Base-by-base conservation (phyloP, 371 early-diverging fungal genomes). In the Mucor saturninus region DNA sequence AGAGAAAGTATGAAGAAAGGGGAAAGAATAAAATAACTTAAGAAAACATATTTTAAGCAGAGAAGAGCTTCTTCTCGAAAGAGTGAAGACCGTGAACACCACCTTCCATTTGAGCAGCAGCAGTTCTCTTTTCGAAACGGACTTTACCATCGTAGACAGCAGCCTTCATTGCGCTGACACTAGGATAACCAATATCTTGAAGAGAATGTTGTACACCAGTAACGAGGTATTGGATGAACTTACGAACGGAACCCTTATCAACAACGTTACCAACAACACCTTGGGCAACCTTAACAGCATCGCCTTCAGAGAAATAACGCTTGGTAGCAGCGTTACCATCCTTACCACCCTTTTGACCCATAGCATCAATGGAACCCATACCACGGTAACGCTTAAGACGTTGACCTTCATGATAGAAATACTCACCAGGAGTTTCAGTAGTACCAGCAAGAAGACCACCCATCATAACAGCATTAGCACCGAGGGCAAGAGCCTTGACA, bases 391-490 rank as follows among this genome's bases (percentile, higher is more conserved):
- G 93, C 86, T 97, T 97, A 68, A 98, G 84, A 48, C 96, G 91
- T 86, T 96, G 92, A 67, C 98, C 97, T 62, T 97, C 97, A 67
- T 94, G 90, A 87, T 94, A 98, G 68, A 95, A 98, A 91, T 96
- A 98, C 62, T 95, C 96, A 58, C 97, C 97, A 45, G 97, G 97
- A 31, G 96, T 90, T 80, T 98, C 97, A 59, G 90, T 80, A 14
- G 97, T 96, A 61, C 97, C 98, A 42, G 97, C 97, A 61, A 98
- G 84, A 32, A 98, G 89, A 67, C 93, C 89, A 49, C 98, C 98
- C 98, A 98, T 98, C 98, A 98, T 98, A 53, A 96, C 98, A 67
- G 87, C 92, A 15, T 92, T 92, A 28, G 97, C 97, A 64, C 98
- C 97, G 31, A 96, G 86, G 39, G 96, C 91, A 49, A 95, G 63